A percentile compares a stretch with the other conserved stretches of the same genome.
phyloP scores from a whole-genome alignment of 2,329 filamentous ascomycete species.

The Dactylonectria estremocensis region DNA sequence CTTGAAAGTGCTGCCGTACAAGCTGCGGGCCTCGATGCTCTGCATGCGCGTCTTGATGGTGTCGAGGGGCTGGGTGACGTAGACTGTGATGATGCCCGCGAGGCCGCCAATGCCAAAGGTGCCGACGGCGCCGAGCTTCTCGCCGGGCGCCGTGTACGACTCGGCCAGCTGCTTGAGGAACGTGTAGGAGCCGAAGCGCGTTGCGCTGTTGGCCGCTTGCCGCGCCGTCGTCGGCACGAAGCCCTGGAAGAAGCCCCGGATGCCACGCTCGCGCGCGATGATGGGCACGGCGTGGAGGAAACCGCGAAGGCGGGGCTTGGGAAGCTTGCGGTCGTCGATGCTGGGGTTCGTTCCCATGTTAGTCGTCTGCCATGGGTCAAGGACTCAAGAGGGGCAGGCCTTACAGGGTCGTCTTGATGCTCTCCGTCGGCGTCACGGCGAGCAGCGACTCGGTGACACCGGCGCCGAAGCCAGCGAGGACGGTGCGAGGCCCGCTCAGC shows the following conservation, averaged over 20 bases:
- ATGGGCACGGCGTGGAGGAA: slow-evolving; percentile 92
- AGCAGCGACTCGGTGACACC: slow-evolving; percentile 94
- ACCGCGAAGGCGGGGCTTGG: slow-evolving; percentile 88
- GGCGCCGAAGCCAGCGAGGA: slow-evolving; percentile 93
- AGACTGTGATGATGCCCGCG: slow-evolving; percentile 93
- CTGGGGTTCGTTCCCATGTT: slow-evolving; percentile 60
- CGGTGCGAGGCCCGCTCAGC: slow-evolving; percentile 90
- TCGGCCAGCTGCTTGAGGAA: slow-evolving; percentile 92
- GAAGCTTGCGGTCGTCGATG: slow-evolving; percentile 93
- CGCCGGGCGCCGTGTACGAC: slow-evolving; percentile 92
- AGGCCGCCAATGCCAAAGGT: slow-evolving; percentile 94
- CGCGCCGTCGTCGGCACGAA: slow-evolving; percentile 95
- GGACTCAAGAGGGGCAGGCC: neutral
- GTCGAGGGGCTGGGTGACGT: slow-evolving; percentile 82
- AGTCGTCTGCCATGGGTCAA: neutral
- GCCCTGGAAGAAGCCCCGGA: slow-evolving; percentile 96
- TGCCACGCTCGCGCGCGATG: slow-evolving; percentile 88
- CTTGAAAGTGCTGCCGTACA: slow-evolving; percentile 90
- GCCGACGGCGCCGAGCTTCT: slow-evolving; percentile 89
- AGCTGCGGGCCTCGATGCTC: slow-evolving; percentile 84
- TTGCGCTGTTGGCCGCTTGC: slow-evolving; percentile 94
- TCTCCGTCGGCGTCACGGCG: slow-evolving; percentile 96
- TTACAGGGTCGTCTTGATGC: slow-evolving; percentile 95
- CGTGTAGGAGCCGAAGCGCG: slow-evolving; percentile 92
- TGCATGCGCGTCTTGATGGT: slow-evolving; percentile 99